Evolutionary conservation across 2,329 filamentous ascomycete species (phyloP), one percentile per base, ranked within the genome.

Genomic region (Rhynchosporium secalis): DNA sequence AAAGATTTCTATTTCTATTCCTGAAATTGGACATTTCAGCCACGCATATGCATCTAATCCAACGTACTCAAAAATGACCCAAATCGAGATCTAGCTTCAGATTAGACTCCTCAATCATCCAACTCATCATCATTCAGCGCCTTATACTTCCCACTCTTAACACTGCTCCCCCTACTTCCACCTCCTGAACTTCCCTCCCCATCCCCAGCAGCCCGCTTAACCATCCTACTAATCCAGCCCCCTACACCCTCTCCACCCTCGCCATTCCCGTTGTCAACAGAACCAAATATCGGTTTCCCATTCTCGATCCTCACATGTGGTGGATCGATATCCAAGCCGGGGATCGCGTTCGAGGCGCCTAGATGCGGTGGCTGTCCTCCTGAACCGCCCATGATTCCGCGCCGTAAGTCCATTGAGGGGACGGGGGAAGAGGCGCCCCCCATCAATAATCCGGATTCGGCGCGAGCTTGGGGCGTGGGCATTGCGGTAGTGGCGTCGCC

Each of bases 401-500:
- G 81, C 57, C 88, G 85, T 52, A 92, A 84, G 68, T 91, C 88
- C 68, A 92, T 85, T 10, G 89, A 93, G 40, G 89, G 89, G 8
- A 90, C 84, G 1, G 91, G 91, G n/a, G 93, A 96, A 48, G 86
- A 86, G 45, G 9, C 33, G 9, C 83, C 83, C 49, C 87, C 85
- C 76, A 96, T 87, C 10, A 96, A 80, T 2, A 92, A 92, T n/a
- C 90, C 91, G 8, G 88, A 87, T 77, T 97, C 92, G 12, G 87
- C 88, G 62, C 87, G 83, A 1, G 91, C 81, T 49, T 87, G 86
- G 1, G 94, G 93, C 0, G 94, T 96, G 4, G 86, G 85, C 77
- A 91, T 88, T 10, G 88, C 85, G 2, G 91, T 93, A 31, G 91
- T 95, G 41, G 93, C 91, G 75, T 99, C 95, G 67, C 95, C 95